Evolutionary conservation across 495 filamentous ascomycete species (phyloP), one percentile per base, ranked within the genome.

Genomic region (Physcia stellaris): DNA sequence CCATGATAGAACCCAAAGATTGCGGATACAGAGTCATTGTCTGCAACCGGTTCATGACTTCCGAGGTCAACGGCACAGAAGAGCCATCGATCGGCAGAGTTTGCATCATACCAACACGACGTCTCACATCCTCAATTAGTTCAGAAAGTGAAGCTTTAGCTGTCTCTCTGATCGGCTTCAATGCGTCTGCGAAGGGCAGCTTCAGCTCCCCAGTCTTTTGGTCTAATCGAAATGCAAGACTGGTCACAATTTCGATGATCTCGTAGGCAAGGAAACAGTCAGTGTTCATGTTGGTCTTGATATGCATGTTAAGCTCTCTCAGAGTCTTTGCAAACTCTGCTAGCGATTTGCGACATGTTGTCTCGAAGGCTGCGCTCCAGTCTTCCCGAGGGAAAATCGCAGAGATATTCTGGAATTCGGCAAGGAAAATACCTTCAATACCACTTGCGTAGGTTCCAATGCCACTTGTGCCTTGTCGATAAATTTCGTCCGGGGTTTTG

Each of bases 241-340:
- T 68, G 2, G 83, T 83, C 29, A 99, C 81, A 42, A 94, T 83
- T 48, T 93, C 88, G 31, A 94, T 80, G 38, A 96, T 86, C 53
- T 99, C 90, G 54, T 92, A 99, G 3, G 86, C 86, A 18, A 99
- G 70, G 54, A 82, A 99, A 61, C 92, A 94, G 58, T 99, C 90
- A 1, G 86, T 96, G 49, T 73, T 77, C 28, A 95, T 64, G 52
- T 94, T 86, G 22, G 71, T 55, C 53, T 81, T 80, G 55, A 96
- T 86, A 53, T 94, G 86, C 24, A 73, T 67, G 56, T 96, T 94
- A 18, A 99, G 66, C 47, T 95, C 90, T 10, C 78, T 73, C 20
- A 99, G 59, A 0, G 92, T 95, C 49, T 84, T 76, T 19, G 80
- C 73, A 51, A 95, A 80, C 43, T 93, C 84, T 1, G 71, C 68